Percentiles rank a stretch among this genome's conserved stretches.
phyloP scores from a whole-genome alignment of 441 rosid species.

The Adansonia gregorii region DNA sequence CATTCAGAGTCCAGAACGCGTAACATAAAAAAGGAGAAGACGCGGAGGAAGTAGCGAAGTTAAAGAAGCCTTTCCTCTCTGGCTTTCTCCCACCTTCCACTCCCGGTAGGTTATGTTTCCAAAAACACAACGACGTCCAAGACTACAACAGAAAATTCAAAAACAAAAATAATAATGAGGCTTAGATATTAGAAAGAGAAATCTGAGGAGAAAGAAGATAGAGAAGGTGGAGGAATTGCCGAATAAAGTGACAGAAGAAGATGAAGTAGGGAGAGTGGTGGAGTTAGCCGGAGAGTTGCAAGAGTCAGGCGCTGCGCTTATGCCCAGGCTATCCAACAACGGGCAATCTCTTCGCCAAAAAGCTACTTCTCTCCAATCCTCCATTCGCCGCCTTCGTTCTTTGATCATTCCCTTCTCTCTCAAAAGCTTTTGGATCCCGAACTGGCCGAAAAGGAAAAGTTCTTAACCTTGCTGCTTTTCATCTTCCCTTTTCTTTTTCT shows the following conservation, averaged over 20 bases:
- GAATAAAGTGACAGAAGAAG: conserved; percentile 45
- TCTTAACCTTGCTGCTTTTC: conserved; percentile 17
- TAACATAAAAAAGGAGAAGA: no score
- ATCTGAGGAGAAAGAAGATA: neutral
- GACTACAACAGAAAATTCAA: no score
- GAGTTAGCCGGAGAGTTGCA: conserved; percentile 82
- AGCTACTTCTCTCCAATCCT: conserved; percentile 70
- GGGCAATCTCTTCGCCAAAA: conserved; percentile 78
- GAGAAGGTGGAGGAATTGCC: conserved; percentile 37
- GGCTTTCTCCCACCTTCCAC: no score
- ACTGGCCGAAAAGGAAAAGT: conserved; percentile 60
- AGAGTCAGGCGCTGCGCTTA: conserved; percentile 66
- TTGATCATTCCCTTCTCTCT: conserved; percentile 50
- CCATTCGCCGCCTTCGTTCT: conserved; percentile 68
- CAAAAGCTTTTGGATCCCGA: conserved; percentile 53
- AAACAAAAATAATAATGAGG: no score
- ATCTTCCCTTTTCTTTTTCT: neutral
- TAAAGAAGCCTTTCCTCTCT: no score
- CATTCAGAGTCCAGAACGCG: no score
- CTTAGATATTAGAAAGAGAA: no score
- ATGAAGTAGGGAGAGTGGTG: conserved; percentile 62
- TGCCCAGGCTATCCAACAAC: conserved; percentile 56
- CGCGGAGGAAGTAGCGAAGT: no score
- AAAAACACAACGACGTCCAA: no score
- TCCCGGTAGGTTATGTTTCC: no score